A percentile compares a stretch with the other conserved stretches of the same genome.
phyloP scores from a whole-genome alignment of 2,329 filamentous ascomycete genomes.

The Torrubiella hemipterigena region DNA sequence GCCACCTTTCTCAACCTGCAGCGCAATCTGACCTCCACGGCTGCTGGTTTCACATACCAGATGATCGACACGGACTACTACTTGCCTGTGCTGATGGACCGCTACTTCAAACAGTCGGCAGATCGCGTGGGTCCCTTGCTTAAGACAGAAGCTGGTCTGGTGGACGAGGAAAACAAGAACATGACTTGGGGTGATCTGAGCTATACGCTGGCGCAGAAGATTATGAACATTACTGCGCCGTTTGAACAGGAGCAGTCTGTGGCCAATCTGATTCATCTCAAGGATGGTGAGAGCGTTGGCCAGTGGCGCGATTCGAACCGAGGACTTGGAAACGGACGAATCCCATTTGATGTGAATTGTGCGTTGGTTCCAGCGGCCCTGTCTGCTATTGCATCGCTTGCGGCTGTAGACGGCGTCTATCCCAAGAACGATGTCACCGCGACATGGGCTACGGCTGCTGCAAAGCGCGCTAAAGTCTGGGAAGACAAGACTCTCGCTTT shows the following conservation, averaged over 20 bases:
- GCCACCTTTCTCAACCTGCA: slow-evolving; percentile 46
- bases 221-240: slow-evolving; percentile 41
- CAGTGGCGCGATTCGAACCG: slow-evolving; percentile 52
- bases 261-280: slow-evolving; percentile 46
- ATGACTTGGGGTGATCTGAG: slow-evolving; percentile 41
- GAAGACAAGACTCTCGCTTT: slow-evolving; percentile 47
- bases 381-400: slow-evolving; percentile 41
- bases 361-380: slow-evolving; percentile 50
- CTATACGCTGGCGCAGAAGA: slow-evolving; percentile 40
- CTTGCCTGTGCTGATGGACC: slow-evolving; percentile 43
- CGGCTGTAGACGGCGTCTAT: slow-evolving; percentile 34
- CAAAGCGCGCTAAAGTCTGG: slow-evolving; percentile 45
- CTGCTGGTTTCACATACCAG: slow-evolving; percentile 43
- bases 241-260: slow-evolving; percentile 40
- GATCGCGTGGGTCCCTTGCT: slow-evolving; percentile 23
- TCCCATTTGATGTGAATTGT: slow-evolving; percentile 56
- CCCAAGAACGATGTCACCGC: slow-evolving; percentile 21
- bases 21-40: slow-evolving; percentile 37
- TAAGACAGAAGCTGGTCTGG: slow-evolving; percentile 26
- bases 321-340: slow-evolving; percentile 47
- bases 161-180: slow-evolving; percentile 37
- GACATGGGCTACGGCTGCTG: slow-evolving; percentile 32
- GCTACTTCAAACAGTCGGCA: slow-evolving; percentile 38
- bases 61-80: slow-evolving; percentile 55
- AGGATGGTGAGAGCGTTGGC: slow-evolving; percentile 39